Evolutionary conservation across 1,284 basidiomycete species (phyloP).

Genomic region (Phenoliferia sp.): DNA sequence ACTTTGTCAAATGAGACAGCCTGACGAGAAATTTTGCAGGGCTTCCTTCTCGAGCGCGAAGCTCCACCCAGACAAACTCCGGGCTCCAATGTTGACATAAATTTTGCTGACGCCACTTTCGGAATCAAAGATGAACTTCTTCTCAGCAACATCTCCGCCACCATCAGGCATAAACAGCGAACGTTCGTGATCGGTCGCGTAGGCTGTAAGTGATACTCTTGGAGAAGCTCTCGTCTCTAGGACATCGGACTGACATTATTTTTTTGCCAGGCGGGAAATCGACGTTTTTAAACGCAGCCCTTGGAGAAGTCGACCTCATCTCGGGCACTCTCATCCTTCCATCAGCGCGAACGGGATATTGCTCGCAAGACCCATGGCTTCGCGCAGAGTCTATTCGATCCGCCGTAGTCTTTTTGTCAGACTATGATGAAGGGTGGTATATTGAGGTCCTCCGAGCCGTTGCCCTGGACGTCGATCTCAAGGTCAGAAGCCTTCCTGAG

Average conservation of each 20-base stretch:
- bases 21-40: background rate
- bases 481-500: background rate
- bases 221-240: no score
- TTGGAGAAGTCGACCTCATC: background rate
- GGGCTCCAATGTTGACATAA: background rate
- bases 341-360: background rate
- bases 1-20: no score
- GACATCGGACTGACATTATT: no score
- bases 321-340: background rate
- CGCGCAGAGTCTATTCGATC: background rate
- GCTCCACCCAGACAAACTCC: background rate
- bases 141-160: background rate
- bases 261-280: background rate
- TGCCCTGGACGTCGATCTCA: background rate
- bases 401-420: background rate
- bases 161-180: background rate
- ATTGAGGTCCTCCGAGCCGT: background rate
- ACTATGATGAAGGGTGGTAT: background rate
- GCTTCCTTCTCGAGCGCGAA: background rate
- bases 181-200: background rate
- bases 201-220: background rate
- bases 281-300: background rate
- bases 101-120: background rate
- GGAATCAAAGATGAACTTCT: background rate
- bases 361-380: conserved; percentile 1